Evolutionary conservation across 768 basidiomycete species (phyloP).

Genomic region (Rhodotorula babjevae): DNA sequence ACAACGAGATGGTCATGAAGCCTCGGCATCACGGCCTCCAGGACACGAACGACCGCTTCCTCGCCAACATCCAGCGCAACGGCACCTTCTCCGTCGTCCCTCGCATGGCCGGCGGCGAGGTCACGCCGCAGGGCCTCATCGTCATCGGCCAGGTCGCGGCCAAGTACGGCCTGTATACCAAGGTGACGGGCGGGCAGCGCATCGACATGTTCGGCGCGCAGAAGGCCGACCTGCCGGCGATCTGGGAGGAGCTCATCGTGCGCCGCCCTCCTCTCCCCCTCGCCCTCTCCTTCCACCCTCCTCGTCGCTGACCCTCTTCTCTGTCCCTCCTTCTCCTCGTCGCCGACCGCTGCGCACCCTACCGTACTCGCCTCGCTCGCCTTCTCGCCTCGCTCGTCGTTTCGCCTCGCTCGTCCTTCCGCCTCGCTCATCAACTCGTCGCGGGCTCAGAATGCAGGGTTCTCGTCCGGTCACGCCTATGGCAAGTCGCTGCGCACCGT

Average conservation of each 20-base stretch:
- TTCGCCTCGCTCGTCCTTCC: no score
- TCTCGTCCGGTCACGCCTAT: constrained; percentile 73
- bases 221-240: constrained; percentile 64
- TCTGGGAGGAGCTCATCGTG: constrained; percentile 59
- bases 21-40: constrained; percentile 56
- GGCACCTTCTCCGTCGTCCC: constrained; percentile 69
- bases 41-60: constrained; percentile 57
- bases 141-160: constrained; percentile 63
- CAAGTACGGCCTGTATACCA: constrained; percentile 65
- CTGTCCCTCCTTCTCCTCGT: no score
- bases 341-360: no score
- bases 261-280: not conserved
- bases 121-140: constrained; percentile 63
- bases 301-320: not conserved
- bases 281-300: not conserved
- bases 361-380: no score
- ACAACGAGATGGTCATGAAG: constrained; percentile 64
- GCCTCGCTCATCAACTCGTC: no score
- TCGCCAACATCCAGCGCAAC: constrained; percentile 42
- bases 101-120: constrained; percentile 65
- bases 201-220: constrained; percentile 68
- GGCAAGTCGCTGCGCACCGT: constrained; percentile 67
- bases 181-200: constrained; percentile 54
- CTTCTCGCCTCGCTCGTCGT: no score
- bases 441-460: constrained; percentile 52